phyloP scores from a whole-genome alignment of 108 stramenopile genomes.

The Skeletonema grethae region DNA sequence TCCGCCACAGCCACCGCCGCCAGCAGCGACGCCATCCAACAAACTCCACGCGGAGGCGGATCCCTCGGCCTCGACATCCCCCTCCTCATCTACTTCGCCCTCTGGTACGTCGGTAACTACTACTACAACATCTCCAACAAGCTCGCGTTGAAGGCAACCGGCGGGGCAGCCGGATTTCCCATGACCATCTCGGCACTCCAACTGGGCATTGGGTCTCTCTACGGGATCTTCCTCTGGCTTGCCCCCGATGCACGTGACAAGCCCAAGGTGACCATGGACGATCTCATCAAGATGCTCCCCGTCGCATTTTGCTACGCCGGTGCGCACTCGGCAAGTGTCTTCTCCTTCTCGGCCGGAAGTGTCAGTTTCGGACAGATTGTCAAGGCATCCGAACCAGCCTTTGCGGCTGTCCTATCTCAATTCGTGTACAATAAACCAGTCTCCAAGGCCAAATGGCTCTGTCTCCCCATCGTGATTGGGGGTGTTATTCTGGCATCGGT shows the following conservation, averaged over 20 bases:
- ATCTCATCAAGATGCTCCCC: constrained; percentile 87
- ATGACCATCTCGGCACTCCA: constrained; percentile 89
- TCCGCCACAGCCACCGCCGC: constrained; percentile 2
- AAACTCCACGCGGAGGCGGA: constrained; percentile 69
- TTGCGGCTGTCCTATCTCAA: constrained; percentile 89
- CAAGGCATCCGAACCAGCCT: constrained; percentile 94
- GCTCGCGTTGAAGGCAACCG: constrained; percentile 85
- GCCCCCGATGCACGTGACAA: constrained; percentile 85
- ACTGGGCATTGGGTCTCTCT: constrained; percentile 85
- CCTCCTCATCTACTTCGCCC: constrained; percentile 83
- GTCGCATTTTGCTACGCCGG: constrained; percentile 93
- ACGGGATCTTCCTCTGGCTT: constrained; percentile 89
- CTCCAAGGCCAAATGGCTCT: constrained; percentile 92
- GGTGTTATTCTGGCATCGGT: constrained; percentile 91
- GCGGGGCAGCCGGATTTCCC: constrained; percentile 89
- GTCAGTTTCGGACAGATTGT: constrained; percentile 96
- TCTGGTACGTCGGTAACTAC: constrained; percentile 96
- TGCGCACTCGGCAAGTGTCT: constrained; percentile 90
- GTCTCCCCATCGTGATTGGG: constrained; percentile 92
- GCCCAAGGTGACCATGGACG: constrained; percentile 73
- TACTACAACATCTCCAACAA: constrained; percentile 86
- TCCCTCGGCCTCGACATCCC: constrained; percentile 70
- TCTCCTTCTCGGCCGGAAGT: constrained; percentile 89
- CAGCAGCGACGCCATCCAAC: constrained; percentile 43
- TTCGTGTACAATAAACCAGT: constrained; percentile 88